Conservation (phyloP, 192 early-diverging fungal genomes). For the Coemansia sp. region DNA sequence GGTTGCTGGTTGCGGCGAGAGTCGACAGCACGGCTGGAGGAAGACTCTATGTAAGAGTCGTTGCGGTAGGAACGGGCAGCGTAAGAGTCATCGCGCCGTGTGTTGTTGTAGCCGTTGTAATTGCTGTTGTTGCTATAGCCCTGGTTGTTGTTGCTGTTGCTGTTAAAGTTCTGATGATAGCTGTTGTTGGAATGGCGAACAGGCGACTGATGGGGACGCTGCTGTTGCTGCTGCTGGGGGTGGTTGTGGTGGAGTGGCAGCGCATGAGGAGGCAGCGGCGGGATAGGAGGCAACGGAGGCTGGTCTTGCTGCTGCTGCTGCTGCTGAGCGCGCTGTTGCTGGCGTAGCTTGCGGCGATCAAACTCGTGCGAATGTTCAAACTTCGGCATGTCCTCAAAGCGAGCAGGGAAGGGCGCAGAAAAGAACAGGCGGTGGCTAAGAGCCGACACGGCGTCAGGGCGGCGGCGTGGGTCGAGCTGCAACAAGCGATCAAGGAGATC, state of each 20-base stretch:
- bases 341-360: slow-evolving; percentile 55
- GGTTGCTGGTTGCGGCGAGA: slow-evolving; percentile 1
- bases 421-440: slow-evolving; percentile 81
- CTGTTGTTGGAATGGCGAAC: neutral
- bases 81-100: slow-evolving; percentile 25
- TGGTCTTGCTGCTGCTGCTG: slow-evolving; percentile 1
- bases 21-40: no score
- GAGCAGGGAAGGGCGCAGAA: slow-evolving; percentile 64
- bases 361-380: slow-evolving; percentile 79
- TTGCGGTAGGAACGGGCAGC: slow-evolving; percentile 7
- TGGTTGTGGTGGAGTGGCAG: slow-evolving; percentile 10
- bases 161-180: no score
- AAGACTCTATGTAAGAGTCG: neutral
- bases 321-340: slow-evolving; percentile 13
- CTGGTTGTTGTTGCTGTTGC: no score
- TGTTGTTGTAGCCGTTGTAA: slow-evolving; percentile 2
- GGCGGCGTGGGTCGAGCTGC: slow-evolving; percentile 67
- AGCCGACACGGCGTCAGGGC: slow-evolving; percentile 70
- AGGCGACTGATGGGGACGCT: neutral
- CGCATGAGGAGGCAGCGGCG: neutral
- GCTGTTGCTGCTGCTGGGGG: neutral
- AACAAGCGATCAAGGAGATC: slow-evolving; percentile 79
- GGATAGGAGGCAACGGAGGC: neutral
- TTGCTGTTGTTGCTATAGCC: neutral
- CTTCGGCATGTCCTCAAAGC: slow-evolving; percentile 63